Evolutionary conservation across 495 filamentous ascomycete species (phyloP).

Genomic region (Talaromyces thailandensis): DNA sequence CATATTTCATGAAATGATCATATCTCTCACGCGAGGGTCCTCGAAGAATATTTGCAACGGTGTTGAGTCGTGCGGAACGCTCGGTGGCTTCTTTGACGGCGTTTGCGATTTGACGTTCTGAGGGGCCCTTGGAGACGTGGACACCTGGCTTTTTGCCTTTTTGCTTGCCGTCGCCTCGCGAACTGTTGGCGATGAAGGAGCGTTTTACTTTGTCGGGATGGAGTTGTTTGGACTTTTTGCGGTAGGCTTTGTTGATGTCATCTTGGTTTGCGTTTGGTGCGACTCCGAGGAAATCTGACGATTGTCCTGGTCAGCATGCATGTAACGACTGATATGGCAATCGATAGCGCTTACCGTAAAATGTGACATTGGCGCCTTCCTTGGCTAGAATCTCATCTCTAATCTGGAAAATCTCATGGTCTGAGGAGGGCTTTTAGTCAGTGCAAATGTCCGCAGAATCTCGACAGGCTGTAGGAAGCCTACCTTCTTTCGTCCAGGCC

Average conservation of each 20-base stretch:
- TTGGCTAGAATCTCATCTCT: slow-evolving; percentile 69
- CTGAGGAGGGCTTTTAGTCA: slow-evolving; percentile 32
- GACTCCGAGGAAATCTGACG: slow-evolving; percentile 70
- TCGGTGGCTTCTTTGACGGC: slow-evolving; percentile 70
- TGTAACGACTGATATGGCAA: background rate
- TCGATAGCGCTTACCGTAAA: slow-evolving; percentile 56
- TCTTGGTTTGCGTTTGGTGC: slow-evolving; percentile 66
- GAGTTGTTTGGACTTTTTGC: slow-evolving; percentile 68
- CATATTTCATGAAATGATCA: slow-evolving; percentile 88
- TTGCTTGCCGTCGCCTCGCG: slow-evolving; percentile 50
- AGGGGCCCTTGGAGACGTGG: slow-evolving; percentile 61
- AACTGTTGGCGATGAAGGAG: slow-evolving; percentile 62
- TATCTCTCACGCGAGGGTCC: slow-evolving; percentile 77
- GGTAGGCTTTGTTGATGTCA: slow-evolving; percentile 88
- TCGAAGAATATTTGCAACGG: slow-evolving; percentile 77
- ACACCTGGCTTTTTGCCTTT: slow-evolving; percentile 49
- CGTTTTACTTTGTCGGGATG: slow-evolving; percentile 96
- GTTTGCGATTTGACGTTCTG: slow-evolving; percentile 59
- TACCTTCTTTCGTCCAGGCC: slow-evolving; percentile 82
- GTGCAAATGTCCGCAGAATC: background rate
- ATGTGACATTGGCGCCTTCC: slow-evolving; percentile 77
- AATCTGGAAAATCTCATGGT: slow-evolving; percentile 95
- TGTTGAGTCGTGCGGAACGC: slow-evolving; percentile 70
- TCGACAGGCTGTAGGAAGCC: slow-evolving; percentile 12
- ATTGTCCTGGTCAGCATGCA: background rate